Conservation (phyloP, 805 yeast genomes). For the Candida dajiaensis region DNA sequence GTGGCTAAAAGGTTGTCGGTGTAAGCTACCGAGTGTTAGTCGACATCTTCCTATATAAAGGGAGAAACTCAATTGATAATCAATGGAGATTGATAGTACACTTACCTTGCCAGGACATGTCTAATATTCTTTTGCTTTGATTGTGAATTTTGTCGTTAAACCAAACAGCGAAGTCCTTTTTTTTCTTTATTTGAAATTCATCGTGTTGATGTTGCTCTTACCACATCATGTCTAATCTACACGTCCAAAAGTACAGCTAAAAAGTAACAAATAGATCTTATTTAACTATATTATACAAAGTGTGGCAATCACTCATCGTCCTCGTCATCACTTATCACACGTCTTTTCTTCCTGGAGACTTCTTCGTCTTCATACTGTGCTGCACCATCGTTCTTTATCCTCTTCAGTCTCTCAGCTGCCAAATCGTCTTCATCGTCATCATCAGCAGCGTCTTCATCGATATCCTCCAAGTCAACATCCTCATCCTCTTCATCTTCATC, state of each 20-base stretch:
- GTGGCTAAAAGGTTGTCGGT: conserved; percentile 89
- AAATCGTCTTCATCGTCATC: conserved; percentile 42
- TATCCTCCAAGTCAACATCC: conserved; percentile 29
- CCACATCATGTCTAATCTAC: neutral
- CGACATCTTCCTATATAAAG: too few species aligned
- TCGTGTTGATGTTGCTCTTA: neutral
- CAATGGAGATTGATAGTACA: conserved; percentile 1
- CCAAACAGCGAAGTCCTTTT: neutral
- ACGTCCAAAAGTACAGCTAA: too few species aligned
- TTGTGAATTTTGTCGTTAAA: too few species aligned
- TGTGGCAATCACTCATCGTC: conserved; percentile 30
- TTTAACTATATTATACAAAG: neutral
- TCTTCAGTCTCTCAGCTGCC: conserved; percentile 25
- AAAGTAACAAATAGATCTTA: too few species aligned
- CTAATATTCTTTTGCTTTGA: neutral
- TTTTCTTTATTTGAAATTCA: neutral
- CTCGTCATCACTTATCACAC: conserved; percentile 50
- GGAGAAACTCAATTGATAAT: neutral
- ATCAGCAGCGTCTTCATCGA: conserved; percentile 33
- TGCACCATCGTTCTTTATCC: conserved; percentile 41
- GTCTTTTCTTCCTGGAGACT: conserved; percentile 35
- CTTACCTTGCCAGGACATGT: conserved; percentile 47
- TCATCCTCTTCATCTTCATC: conserved; percentile 56
- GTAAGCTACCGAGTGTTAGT: conserved; percentile 52
- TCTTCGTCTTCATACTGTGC: conserved; percentile 34